These are phyloP conservation scores for Tilletia setariae DNA, from an alignment of 1,284 basidiomycete species.

Conservation along the genomic window DNA sequence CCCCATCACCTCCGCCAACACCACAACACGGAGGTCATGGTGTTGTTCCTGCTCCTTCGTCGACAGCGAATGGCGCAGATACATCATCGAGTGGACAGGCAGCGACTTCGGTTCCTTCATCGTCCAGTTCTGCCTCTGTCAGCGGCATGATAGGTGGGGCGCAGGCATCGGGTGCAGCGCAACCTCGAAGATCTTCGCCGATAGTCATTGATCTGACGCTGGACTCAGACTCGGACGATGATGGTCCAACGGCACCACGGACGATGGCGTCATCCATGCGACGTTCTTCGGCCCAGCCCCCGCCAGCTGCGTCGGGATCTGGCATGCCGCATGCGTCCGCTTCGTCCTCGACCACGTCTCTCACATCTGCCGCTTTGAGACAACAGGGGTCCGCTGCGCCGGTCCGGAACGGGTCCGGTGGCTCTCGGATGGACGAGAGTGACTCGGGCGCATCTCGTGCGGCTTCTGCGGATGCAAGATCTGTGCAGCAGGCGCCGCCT, in stretches of 20 bases:
- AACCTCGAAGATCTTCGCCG: background rate
- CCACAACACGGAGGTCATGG: background rate
- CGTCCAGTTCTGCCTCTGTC: background rate
- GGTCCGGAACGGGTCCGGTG: background rate
- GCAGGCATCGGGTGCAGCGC: background rate
- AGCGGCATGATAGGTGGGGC: background rate
- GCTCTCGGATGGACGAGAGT: too few relatives aligned
- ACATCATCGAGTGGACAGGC: too few relatives aligned
- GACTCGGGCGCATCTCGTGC: too few relatives aligned
- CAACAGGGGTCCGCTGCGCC: background rate
- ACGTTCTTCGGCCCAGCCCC: background rate
- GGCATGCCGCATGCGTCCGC: background rate
- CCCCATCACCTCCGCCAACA: background rate
- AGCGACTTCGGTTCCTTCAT: background rate
- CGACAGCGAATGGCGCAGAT: background rate
- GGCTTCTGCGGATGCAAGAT: background rate
- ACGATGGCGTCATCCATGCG: background rate
- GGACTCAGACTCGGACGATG: conserved; percentile 9
- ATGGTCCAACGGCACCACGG: background rate
- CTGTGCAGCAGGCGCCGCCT: background rate
- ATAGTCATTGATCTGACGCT: conserved; percentile 6
- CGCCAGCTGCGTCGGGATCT: background rate
- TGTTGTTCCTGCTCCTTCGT: background rate
- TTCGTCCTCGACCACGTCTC: background rate
- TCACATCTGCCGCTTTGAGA: background rate